Base-by-base conservation (phyloP, 805 yeast genomes). In the Ogataea siamensis region DNA sequence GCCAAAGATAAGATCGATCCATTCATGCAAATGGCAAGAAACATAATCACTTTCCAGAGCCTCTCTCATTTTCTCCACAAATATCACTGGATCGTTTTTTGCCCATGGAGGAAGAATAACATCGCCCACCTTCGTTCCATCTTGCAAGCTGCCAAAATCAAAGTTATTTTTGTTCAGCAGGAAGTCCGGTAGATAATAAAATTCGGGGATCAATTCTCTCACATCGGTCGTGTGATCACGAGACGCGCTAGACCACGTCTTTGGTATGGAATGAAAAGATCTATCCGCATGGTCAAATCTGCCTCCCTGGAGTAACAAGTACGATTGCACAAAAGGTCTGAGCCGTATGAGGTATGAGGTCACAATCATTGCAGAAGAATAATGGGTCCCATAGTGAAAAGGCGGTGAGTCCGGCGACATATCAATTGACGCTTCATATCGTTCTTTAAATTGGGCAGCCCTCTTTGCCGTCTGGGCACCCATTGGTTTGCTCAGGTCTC, bases 311-410 rank as follows among this genome's bases (percentile, higher is more conserved):
- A 88, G 62, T 13, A 85, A 55, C 28, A 86, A 60, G 52, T 83
- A 87, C 0, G 94, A 81, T 37, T 83, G 85, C 2, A 83, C 91
- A 60, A 78, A 85, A 0, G 96, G 96, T 45, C 80, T 74, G 17
- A 87, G 50, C 33, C 96, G 67, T 25, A 87, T 85, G 46, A 87
- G 58, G 50, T 74, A 87, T 0, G 93, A 83, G 0, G 94, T 73
- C 2, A 87, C 95, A 54, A 87, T 87, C 96, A 87, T 88, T 0
- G 96, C 94, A 0, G 95, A 85, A 0, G 95, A 87, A 55, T 87
- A 87, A 58, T 87, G 96, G 0, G 96, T 88, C 2, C 96, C 96
- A 53, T 87, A 87, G 57, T 87, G 95, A 59, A 87, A 87, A 0
- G 95, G 85, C 0, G 88, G 87, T 0, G 52, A 42, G 24, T 55